Evolutionary conservation across 352 stramenopile genomes (phyloP).

Genomic region (Phytophthora sp.): DNA sequence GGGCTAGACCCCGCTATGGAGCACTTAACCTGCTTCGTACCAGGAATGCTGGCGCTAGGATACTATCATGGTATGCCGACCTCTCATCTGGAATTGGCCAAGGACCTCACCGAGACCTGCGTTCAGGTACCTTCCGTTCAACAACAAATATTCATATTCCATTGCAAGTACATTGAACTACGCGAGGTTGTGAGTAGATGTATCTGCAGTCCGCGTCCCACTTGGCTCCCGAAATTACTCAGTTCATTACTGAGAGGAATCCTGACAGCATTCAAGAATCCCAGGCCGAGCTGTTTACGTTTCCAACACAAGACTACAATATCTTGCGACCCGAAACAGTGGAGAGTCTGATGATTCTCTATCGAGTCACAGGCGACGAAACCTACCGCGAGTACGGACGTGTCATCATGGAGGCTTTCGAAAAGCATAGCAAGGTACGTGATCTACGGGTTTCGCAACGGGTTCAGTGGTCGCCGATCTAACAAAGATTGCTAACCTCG

Average conservation of each 20-base stretch:
- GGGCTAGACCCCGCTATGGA: constrained; percentile 65
- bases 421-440: constrained; percentile 68
- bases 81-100: constrained; percentile 68
- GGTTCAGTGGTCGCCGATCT: not conserved
- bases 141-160: too few species aligned
- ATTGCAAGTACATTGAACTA: too few species aligned
- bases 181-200: constrained; percentile 48
- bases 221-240: constrained; percentile 76
- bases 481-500: too few species aligned
- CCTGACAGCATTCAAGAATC: constrained; percentile 4
- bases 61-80: constrained; percentile 55
- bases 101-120: constrained; percentile 78
- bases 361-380: constrained; percentile 83
- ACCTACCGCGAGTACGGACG: constrained; percentile 83
- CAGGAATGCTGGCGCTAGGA: constrained; percentile 81
- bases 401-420: constrained; percentile 79
- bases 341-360: constrained; percentile 90
- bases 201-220: constrained; percentile 64
- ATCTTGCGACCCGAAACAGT: constrained; percentile 87
- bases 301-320: constrained; percentile 56
- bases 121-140: constrained; percentile 47
- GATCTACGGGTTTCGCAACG: not conserved
- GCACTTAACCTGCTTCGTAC: constrained; percentile 90
- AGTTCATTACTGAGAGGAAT: constrained; percentile 51
- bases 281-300: constrained; percentile 27